Percentiles rank a stretch among this genome's conserved stretches.
These are phyloP conservation scores for Leptodontidium sp. DNA, from an alignment of 2,329 filamentous ascomycete genomes.

Conservation along the genomic window DNA sequence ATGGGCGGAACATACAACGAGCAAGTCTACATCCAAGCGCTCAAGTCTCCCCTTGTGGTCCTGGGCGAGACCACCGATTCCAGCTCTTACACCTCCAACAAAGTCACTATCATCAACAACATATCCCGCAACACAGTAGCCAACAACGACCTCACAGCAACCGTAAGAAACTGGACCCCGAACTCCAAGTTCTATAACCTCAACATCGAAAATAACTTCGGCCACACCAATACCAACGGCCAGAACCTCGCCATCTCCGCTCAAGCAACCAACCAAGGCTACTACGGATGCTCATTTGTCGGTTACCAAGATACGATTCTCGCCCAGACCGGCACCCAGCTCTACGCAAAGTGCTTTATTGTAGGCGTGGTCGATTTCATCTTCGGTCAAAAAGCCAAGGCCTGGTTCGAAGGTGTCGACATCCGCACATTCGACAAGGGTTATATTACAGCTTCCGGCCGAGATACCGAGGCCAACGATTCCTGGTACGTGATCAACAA, in stretches of 20 bases:
- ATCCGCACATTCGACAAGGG: conserved; percentile 56
- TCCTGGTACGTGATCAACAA: conserved; percentile 65
- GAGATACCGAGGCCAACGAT: conserved; percentile 47
- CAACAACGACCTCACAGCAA: conserved; percentile 52
- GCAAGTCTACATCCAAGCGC: conserved; percentile 60
- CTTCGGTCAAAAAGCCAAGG: conserved; percentile 59
- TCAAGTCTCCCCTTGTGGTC: conserved; percentile 58
- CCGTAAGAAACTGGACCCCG: conserved; percentile 47
- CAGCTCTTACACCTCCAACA: conserved; percentile 56
- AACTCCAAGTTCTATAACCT: conserved; percentile 67
- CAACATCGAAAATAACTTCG: conserved; percentile 52
- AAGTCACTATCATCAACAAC: conserved; percentile 54
- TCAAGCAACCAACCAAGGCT: conserved; percentile 59
- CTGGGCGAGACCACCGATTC: conserved; percentile 60
- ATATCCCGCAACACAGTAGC: conserved; percentile 51
- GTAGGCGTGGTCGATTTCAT: conserved; percentile 67
- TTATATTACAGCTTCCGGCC: conserved; percentile 56
- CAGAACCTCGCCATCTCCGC: conserved; percentile 63
- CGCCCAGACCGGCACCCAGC: conserved; percentile 57
- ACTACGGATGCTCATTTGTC: conserved; percentile 62
- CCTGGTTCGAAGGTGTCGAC: conserved; percentile 58
- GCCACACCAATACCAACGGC: conserved; percentile 49
- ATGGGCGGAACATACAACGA: conserved; percentile 63
- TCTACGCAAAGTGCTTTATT: conserved; percentile 64
- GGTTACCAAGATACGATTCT: conserved; percentile 66